Percentiles rank a stretch among this genome's conserved stretches.
phyloP scores from a whole-genome alignment of 129 eudicot genomes.

The carrot (Daucus carota) region DNA sequence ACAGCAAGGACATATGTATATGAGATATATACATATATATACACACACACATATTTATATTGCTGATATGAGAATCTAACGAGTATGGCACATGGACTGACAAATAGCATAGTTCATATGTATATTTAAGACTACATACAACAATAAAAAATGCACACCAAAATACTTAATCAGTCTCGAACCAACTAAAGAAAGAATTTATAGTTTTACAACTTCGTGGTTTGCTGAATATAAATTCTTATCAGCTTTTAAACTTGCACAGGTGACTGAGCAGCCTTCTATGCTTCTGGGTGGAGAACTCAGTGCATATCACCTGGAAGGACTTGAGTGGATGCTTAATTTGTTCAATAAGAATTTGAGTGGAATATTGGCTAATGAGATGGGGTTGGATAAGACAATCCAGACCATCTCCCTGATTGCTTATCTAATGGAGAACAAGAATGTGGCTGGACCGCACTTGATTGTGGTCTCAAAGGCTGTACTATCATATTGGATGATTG shows the following conservation, averaged over 20 bases:
- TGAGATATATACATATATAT: too few relatives aligned
- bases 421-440: constrained; percentile 74
- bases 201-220: too few relatives aligned
- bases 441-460: constrained; percentile 82
- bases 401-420: constrained; percentile 87
- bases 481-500: constrained; percentile 82
- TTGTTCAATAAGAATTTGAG: constrained; percentile 79
- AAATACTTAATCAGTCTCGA: too few relatives aligned
- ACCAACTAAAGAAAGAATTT: too few relatives aligned
- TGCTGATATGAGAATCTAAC: background rate
- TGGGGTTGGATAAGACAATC: constrained; percentile 96
- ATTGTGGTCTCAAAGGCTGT: constrained; percentile 94
- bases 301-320: constrained; percentile 82
- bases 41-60: background rate
- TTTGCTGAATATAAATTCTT: background rate
- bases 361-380: constrained; percentile 96
- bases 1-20: background rate
- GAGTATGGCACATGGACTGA: background rate
- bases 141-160: too few relatives aligned
- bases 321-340: constrained; percentile 94
- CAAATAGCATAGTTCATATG: too few relatives aligned
- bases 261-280: constrained; percentile 95
- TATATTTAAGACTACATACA: too few relatives aligned
- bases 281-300: constrained; percentile 93
- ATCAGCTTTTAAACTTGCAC: constrained; percentile 6